Evolutionary conservation across 23 red algal genomes (phyloP).

Genomic region (Chondrus crispus): DNA sequence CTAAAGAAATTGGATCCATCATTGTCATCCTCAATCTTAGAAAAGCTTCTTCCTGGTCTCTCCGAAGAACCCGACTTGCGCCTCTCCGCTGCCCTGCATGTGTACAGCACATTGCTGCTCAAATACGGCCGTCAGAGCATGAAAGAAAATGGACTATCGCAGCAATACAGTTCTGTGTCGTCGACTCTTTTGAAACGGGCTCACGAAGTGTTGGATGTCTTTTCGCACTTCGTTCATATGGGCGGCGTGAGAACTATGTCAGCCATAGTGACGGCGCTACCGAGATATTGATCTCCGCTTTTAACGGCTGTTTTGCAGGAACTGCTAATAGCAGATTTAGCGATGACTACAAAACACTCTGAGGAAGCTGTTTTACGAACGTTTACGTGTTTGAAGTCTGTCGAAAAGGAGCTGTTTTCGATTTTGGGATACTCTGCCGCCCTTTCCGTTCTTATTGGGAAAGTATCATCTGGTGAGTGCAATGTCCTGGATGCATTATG

Average conservation of each 20-base stretch:
- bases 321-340: slow-evolving; percentile 53
- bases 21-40: slow-evolving; percentile 43
- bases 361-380: not conserved
- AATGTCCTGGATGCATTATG: slow-evolving; percentile 31
- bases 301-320: slow-evolving; percentile 51
- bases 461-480: slow-evolving; percentile 21
- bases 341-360: slow-evolving; percentile 28
- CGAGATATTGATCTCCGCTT: slow-evolving; percentile 30
- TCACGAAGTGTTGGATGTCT: slow-evolving; percentile 26
- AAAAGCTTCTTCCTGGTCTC: slow-evolving; percentile 25
- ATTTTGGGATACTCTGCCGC: slow-evolving; percentile 51
- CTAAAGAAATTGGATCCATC: slow-evolving; percentile 50
- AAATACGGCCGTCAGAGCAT: slow-evolving; percentile 29
- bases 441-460: slow-evolving; percentile 35
- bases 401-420: slow-evolving; percentile 29
- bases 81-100: slow-evolving; percentile 13
- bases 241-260: slow-evolving; percentile 14
- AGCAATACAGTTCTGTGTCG: slow-evolving; percentile 18
- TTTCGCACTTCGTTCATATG: slow-evolving; percentile 6
- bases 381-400: not conserved
- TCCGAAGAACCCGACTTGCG: not conserved
- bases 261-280: slow-evolving; percentile 21
- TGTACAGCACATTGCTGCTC: slow-evolving; percentile 30
- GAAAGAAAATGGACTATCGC: slow-evolving; percentile 46
- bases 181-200: slow-evolving; percentile 10